Evolutionary conservation across 75 land plant species (phyloP).

Genomic region (Picea sitchensis): DNA sequence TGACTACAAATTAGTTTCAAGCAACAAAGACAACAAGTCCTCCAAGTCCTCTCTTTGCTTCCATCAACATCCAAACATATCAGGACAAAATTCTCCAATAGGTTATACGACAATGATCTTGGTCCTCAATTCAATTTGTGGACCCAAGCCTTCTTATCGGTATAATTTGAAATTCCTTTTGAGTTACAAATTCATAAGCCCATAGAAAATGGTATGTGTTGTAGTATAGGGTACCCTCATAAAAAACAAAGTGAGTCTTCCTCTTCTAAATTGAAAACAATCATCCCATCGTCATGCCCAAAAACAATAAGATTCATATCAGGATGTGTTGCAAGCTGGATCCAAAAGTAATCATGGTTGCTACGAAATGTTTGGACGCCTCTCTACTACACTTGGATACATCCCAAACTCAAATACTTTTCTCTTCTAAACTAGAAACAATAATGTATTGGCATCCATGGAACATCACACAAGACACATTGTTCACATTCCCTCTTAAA

Average conservation of each 20-base stretch:
- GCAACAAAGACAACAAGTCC: slow-evolving; percentile 61
- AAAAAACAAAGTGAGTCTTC: slow-evolving; percentile 33
- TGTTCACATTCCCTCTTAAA: slow-evolving; percentile 47
- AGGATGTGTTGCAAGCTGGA: slow-evolving; percentile 41
- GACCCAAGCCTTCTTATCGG: slow-evolving; percentile 52
- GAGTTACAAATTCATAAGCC: slow-evolving; percentile 36
- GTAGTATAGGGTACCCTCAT: slow-evolving; percentile 33
- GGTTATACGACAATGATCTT: slow-evolving; percentile 52
- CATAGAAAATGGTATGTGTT: slow-evolving; percentile 44
- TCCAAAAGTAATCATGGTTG: slow-evolving; percentile 54
- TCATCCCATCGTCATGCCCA: slow-evolving; percentile 77
- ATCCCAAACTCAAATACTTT: slow-evolving; percentile 55
- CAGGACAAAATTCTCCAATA: slow-evolving; percentile 64
- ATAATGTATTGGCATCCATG: slow-evolving; percentile 68
- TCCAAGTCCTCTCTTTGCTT: slow-evolving; percentile 65
- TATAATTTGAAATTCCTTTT: slow-evolving; percentile 35
- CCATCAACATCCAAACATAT: slow-evolving; percentile 67
- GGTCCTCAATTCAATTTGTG: slow-evolving; percentile 48
- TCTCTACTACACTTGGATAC: slow-evolving; percentile 28
- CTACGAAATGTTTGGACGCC: slow-evolving; percentile 45
- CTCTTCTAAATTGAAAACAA: slow-evolving; percentile 51
- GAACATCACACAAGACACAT: too few species aligned
- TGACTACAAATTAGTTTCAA: slow-evolving; percentile 46
- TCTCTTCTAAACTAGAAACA: slow-evolving; percentile 64
- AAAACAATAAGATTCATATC: slow-evolving; percentile 67